Evolutionary conservation across 106 monocot genomes (phyloP), one percentile per base, ranked within the genome.

Genomic region (Dioscorea dumetorum): DNA sequence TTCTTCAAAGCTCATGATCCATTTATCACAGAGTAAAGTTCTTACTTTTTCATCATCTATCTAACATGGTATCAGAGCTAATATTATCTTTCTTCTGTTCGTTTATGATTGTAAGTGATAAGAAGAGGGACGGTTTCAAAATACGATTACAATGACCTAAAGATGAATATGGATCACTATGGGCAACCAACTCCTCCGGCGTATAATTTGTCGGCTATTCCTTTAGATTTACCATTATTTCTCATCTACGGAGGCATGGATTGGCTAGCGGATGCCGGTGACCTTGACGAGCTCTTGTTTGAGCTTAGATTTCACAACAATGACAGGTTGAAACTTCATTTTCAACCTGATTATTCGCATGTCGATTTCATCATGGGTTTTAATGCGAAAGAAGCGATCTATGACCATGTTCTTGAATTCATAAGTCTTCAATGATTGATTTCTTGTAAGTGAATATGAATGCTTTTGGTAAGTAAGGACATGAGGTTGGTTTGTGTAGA

Each of bases 201-300:
- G 1, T 87, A 87, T 67, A 67, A 82, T 35, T 21, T 87, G 22
- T 67, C 78, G 4, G 56, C 22, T 16, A 87, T 87, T 62, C 86
- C 82, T 12, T 65, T 63, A 7, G 50, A 65, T 19, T n/a, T 87
- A 63, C 79, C 86, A 1, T 48, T 87, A 16, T 82, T 71, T 48
- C 48, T 87, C 22, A 73, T 82, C 65, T 77, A 87, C 18, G 86
- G 86, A 22, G 82, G 82, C 19, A 17, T 13, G 16, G 86, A 87
- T 57, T 49, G 18, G 10, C 72, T 87, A 2, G 50, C 82, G 8
- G 82, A 79, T 58, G 24, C 14, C 1, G 11, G 62, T 5, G 86
- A 87, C 22, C 79, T 87, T 1, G 13, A 22, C 21, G 79, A 64
- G 34, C 70, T 87, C 16, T 31, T 82, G 9, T n/a, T 70, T 13